Conservation (phyloP, 805 yeast genomes). For the Jamesozyma spencerorum region DNA sequence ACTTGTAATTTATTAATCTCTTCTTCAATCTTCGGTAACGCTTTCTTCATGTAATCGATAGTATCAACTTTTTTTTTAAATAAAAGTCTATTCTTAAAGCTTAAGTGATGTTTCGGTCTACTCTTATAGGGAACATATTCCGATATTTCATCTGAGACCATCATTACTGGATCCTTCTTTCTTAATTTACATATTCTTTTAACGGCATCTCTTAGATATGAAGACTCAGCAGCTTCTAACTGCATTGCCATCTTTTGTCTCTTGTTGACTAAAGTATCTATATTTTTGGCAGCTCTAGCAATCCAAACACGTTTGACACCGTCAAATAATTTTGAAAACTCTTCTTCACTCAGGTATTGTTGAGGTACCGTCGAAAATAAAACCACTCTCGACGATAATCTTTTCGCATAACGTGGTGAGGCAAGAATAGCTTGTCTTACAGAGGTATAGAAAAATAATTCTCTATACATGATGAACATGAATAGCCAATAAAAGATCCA, state of each 20-base stretch:
- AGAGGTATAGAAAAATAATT: constrained; percentile 66
- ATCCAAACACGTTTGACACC: constrained; percentile 81
- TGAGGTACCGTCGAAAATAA: constrained; percentile 79
- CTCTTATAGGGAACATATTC: constrained; percentile 56
- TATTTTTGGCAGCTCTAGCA: constrained; percentile 49
- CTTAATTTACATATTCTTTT: constrained; percentile 57
- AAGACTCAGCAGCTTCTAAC: constrained; percentile 60
- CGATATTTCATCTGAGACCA: constrained; percentile 37
- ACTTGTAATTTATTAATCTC: constrained; percentile 51
- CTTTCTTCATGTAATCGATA: constrained; percentile 46
- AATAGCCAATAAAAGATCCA: constrained; percentile 70
- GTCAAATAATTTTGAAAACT: constrained; percentile 63
- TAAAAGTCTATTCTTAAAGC: constrained; percentile 20
- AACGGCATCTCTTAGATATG: constrained; percentile 50
- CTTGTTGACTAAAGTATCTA: constrained; percentile 46
- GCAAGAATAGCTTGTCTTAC: constrained; percentile 70
- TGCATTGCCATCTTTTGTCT: constrained; percentile 51
- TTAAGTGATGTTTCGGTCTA: constrained; percentile 48
- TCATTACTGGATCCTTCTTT: constrained; percentile 43
- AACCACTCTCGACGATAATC: constrained; percentile 70
- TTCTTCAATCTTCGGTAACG: constrained; percentile 46
- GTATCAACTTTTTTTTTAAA: constrained; percentile 58
- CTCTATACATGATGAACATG: constrained; percentile 71
- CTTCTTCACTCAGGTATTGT: constrained; percentile 58
- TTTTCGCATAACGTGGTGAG: constrained; percentile 69